Conservation (phyloP, 805 yeast genomes). For the Yarrowia divulgata region DNA sequence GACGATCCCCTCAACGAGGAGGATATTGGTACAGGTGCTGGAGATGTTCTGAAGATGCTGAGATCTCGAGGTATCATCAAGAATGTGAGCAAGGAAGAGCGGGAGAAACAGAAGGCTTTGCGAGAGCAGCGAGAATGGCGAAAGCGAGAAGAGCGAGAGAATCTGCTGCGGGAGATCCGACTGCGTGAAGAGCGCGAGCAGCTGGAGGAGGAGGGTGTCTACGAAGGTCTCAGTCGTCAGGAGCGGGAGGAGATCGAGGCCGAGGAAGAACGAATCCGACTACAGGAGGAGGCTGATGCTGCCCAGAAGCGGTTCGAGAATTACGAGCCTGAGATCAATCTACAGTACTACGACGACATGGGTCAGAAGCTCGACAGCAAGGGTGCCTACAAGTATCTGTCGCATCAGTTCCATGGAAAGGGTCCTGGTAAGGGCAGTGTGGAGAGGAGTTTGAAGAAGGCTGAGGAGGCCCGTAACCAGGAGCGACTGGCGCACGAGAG, state of each 20-base stretch:
- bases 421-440: constrained; percentile 51
- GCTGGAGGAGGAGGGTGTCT: constrained; percentile 29
- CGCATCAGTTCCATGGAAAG: constrained; percentile 79
- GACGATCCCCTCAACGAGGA: constrained; percentile 32
- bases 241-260: constrained; percentile 50
- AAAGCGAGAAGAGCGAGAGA: constrained; percentile 42
- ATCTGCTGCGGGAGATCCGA: constrained; percentile 44
- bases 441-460: constrained; percentile 48
- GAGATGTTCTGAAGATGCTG: constrained; percentile 52
- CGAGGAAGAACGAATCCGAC: constrained; percentile 46
- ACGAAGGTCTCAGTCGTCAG: constrained; percentile 47
- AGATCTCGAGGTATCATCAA: constrained; percentile 48
- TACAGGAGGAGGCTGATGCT: constrained; percentile 48
- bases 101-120: constrained; percentile 43
- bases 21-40: constrained; percentile 40
- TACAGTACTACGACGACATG: constrained; percentile 67
- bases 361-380: constrained; percentile 68
- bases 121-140: constrained; percentile 44
- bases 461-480: constrained; percentile 44
- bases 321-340: constrained; percentile 55
- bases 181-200: constrained; percentile 43
- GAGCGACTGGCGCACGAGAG: constrained; percentile 29
- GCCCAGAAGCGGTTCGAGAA: constrained; percentile 49
- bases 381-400: constrained; percentile 75
- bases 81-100: constrained; percentile 44